Base-by-base conservation (phyloP, 257 asterid species). In the Cynanchum wilfordii region DNA sequence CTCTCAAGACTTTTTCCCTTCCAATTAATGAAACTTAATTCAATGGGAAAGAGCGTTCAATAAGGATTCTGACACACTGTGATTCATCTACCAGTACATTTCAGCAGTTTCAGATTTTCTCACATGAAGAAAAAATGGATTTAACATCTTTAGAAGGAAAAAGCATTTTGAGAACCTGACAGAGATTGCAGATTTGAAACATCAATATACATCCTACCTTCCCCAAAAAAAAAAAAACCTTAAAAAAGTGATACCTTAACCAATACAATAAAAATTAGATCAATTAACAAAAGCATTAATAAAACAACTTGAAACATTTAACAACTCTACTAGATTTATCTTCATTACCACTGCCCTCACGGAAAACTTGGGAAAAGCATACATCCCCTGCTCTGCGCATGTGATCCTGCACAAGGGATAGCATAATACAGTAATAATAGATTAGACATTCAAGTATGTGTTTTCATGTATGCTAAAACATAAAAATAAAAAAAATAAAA, bases 301-400 rank as follows among this genome's bases (percentile, higher is more conserved):
- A 74, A 49, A 57, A 33, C 36, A 57, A 22, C 52, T 24, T 69
- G 29, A 30, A 15, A 50, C 27, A 45, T 19, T 30, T 24, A 47
- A 24, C 47, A 25, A 44, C 2, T 57, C 49, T 4, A 44, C 25
- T 2, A 10, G 54, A 38, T 11, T 24, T 27, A 24, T 24, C 29
- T 55, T 36, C 44, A 38, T 85, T 86, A 95, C 99, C 99, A 76
- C 92, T 83, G 19, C 99, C 97, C 75, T 92, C 98, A 29, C 90
- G 91, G 79, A 89, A 92, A 78, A 95, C 99, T 84, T 95, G 96
- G 56, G 99, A 90, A 86, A 95, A 95, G 85, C 99, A 95, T 15
- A 95, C 99, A 87, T 95, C 99, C 73, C 99, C 99, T 56, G 94
- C 99, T 66, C 97, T 88, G 64, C 99, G 98, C 99, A 95, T 95